Evolutionary conservation across 164 flowering plant genomes (phyloP).

Genomic region (Santalum album): DNA sequence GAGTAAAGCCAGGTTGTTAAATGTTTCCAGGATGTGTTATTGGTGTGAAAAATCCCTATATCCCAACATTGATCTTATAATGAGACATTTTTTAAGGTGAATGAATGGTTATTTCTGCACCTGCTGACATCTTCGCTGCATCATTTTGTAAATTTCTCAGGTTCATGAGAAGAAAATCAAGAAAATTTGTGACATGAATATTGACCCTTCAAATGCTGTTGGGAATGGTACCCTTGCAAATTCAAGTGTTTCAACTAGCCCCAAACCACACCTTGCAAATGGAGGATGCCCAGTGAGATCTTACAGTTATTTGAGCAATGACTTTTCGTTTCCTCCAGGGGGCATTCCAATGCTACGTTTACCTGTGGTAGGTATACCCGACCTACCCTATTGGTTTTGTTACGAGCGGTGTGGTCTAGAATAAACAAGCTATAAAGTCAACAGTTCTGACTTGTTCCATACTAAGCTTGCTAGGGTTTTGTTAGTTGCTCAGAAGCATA

Average conservation of each 20-base stretch:
- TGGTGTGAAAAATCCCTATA: too few relatives aligned
- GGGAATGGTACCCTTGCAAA: constrained; percentile 69
- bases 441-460: too few relatives aligned
- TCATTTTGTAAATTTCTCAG: constrained; percentile 33
- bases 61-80: too few relatives aligned
- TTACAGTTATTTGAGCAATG: constrained; percentile 51
- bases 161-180: constrained; percentile 97
- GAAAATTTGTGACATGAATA: constrained; percentile 79
- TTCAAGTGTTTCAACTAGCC: constrained; percentile 58
- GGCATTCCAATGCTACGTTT: constrained; percentile 74
- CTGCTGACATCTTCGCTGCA: constrained; percentile 5
- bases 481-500: too few relatives aligned
- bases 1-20: too few relatives aligned
- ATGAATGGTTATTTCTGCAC: too few relatives aligned
- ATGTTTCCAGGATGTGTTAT: too few relatives aligned
- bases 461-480: too few relatives aligned
- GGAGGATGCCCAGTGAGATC: constrained; percentile 65
- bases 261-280: constrained; percentile 49
- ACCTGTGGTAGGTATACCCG: constrained; percentile 89
- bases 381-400: constrained; percentile 9
- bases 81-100: too few relatives aligned
- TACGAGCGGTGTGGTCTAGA: background rate
- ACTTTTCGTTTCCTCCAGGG: constrained; percentile 63
- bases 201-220: constrained; percentile 53
- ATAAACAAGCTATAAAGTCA: too few relatives aligned